phyloP scores from a whole-genome alignment of 2,329 filamentous ascomycete species.

The Colletotrichum chlorophyti region DNA sequence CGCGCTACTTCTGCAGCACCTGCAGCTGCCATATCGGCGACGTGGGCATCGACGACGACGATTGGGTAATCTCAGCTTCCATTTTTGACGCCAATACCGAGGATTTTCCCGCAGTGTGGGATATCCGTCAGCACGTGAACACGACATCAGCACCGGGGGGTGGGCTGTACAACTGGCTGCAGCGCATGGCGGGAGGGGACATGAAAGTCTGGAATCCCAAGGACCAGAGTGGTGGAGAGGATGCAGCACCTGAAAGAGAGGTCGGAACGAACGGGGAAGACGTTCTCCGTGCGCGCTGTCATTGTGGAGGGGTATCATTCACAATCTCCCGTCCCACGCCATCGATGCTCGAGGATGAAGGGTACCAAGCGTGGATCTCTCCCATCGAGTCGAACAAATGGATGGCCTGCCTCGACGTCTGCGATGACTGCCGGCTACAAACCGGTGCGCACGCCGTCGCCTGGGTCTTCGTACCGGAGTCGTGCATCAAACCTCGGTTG shows the following conservation, averaged over 20 bases:
- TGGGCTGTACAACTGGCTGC: constrained; percentile 45
- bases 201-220: constrained; percentile 45
- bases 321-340: constrained; percentile 47
- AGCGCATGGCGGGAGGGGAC: constrained; percentile 37
- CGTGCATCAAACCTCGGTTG: constrained; percentile 44
- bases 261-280: constrained; percentile 44
- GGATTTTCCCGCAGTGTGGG: constrained; percentile 42
- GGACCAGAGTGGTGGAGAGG: constrained; percentile 32
- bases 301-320: constrained; percentile 56
- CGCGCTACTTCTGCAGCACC: constrained; percentile 51
- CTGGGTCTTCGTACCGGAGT: constrained; percentile 51
- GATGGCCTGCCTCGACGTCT: constrained; percentile 48
- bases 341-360: constrained; percentile 36
- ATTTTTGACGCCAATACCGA: constrained; percentile 43
- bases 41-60: constrained; percentile 36
- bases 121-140: constrained; percentile 43
- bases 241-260: constrained; percentile 35
- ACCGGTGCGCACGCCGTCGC: constrained; percentile 48
- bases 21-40: constrained; percentile 54
- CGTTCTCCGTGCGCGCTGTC: constrained; percentile 50
- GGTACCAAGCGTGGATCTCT: constrained; percentile 42
- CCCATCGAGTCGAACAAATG: constrained; percentile 48
- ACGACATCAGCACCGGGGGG: constrained; percentile 43
- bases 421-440: constrained; percentile 51
- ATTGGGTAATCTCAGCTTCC: constrained; percentile 48